phyloP scores from a whole-genome alignment of 345 rosid species.

The Lumnitzera littorea region DNA sequence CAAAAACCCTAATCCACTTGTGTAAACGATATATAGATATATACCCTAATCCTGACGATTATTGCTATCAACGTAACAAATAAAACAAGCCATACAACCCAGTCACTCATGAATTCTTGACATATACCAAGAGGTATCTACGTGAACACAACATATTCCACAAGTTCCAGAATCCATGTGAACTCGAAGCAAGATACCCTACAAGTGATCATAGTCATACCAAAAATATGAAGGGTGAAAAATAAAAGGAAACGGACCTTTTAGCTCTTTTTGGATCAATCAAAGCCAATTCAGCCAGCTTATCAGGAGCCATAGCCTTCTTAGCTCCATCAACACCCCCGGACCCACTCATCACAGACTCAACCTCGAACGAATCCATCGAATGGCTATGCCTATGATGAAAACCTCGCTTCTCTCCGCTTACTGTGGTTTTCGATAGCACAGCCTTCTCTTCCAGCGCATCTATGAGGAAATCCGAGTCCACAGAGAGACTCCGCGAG shows the following conservation, averaged over 20 bases:
- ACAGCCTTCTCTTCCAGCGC: slow-evolving; percentile 16
- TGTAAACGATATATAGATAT: no score
- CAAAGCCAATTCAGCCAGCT: slow-evolving; percentile 77
- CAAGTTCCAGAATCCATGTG: no score
- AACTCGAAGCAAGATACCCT: no score
- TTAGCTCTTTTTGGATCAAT: slow-evolving; percentile 97
- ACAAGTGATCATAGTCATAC: background rate
- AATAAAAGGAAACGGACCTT: slow-evolving; percentile 30
- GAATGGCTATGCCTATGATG: slow-evolving; percentile 68
- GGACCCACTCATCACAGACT: slow-evolving; percentile 33
- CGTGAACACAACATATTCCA: no score
- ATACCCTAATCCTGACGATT: no score
- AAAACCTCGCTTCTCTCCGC: slow-evolving; percentile 39
- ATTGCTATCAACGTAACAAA: no score
- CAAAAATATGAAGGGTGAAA: background rate
- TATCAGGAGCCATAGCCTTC: slow-evolving; percentile 81
- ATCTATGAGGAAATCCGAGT: slow-evolving; percentile 84
- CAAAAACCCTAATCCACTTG: no score
- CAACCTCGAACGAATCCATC: slow-evolving; percentile 71
- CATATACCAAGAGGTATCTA: no score
- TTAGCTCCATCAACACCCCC: slow-evolving; percentile 40
- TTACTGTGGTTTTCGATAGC: slow-evolving; percentile 19
- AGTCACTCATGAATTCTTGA: no score
- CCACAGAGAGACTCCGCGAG: slow-evolving; percentile 82
- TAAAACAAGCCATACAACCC: no score